Base-by-base conservation (phyloP, 2,329 filamentous ascomycete genomes). In the Aureobasidium sp. region DNA sequence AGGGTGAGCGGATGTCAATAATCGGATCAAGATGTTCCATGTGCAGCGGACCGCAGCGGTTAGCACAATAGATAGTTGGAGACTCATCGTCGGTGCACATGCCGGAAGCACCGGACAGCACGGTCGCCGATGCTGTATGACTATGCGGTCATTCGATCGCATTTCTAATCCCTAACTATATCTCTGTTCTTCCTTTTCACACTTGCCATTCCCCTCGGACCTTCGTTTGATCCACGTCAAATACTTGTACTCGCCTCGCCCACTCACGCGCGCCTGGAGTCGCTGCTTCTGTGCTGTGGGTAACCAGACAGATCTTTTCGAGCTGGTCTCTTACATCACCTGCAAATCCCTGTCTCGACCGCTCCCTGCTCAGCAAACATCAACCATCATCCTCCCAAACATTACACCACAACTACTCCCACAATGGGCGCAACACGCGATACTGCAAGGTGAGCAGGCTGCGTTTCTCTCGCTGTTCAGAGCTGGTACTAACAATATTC, bases 271-370 rank as follows among this genome's bases (percentile, higher is more conserved):
- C 59, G 48, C 59, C 59, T 61, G 59, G 59, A 51, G 59, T 53
- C 59, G 59, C 59, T 61, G 59, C 59, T 57, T 44, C 41, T 39
- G 41, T 45, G 53, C 53, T 39, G 41, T 45, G 53, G 53, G 53
- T 6, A 34, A 42, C 27, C 53, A 39, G 41, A 47, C 25, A 39
- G 27, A 48, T 14, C 13, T 36, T 29, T 61, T 16, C 47, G 59
- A 61, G 59, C 59, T 61, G 59, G 59, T 37, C 54, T 59, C 54
- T 48, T 59, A 48, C 54, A 59, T 48, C 54, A 59, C 42, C 25
- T 25, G 34, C 53, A 34, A 14, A 34, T 32, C 39, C 39, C 11
- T 16, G 30, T 25, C 54, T 30, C 54, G 9, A 27, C 21, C 21
- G 11, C 42, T 32, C 14, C 21, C 32, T 48, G 54, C 25, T 59